Evolutionary conservation across 352 stramenopile genomes (phyloP), one percentile per base, ranked within the genome.

Genomic region (Globisporangium solare): DNA sequence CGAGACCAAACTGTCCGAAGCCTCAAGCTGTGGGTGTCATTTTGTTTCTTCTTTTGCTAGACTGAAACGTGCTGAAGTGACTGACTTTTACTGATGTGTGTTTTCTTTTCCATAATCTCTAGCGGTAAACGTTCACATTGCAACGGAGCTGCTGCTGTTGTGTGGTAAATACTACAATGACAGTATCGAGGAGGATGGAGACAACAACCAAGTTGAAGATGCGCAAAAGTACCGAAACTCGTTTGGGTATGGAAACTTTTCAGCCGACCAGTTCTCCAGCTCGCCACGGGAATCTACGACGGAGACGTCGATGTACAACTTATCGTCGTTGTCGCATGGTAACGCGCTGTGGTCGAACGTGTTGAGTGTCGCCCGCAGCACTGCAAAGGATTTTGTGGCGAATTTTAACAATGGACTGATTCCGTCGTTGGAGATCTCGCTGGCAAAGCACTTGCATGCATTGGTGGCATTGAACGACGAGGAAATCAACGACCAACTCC

Each of bases 381-480:
- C 82, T 0, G 68, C 71, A 0, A 41, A 66, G 15, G 64, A 60
- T 0, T 92, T 89, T 27, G 79, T 88, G 3, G 45, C 51, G 3
- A 70, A 88, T 31, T 64, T 94, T n/a, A 79, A 89, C 64, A 72
- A 72, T 20, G 76, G 76, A 0, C 63, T 92, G 31, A 78, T 79
- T 8, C 86, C 85, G 8, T 92, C 82, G 11, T 71, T 92, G 13
- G 77, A 92, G 56, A 90, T 94, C 51, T 86, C 82, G 22, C 46
- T 94, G 13, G 80, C 85, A 14, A 94, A 94, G 69, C 81, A 89
- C 60, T 50, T 94, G 31, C 77, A 92, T 57, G 76, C 82, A n/a
- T 67, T 94, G 15, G 81, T 94, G 11, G 52, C 76, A 46, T 59
- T 92, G 0, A 84, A 91, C 51, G 82, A 92, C 48, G 51, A 63